Evolutionary conservation across 306 rosid genomes (phyloP), one percentile per base, ranked within the genome.

Genomic region (Ochetophila trinervis): DNA sequence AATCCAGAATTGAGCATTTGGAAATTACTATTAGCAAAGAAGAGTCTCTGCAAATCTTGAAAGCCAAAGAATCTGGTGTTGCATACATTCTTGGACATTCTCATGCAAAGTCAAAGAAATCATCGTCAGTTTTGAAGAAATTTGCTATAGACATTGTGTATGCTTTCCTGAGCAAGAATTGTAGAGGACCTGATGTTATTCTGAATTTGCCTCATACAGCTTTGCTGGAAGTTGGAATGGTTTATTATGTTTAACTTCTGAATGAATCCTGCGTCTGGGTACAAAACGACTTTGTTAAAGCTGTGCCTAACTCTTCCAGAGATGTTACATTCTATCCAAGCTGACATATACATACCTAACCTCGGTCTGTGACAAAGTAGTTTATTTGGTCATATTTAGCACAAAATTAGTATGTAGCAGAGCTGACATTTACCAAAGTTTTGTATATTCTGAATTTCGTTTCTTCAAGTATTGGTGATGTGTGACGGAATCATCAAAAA

Each of bases 181-280:
- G 89, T 53, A 88, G 85, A 61, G 85, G 77, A 24, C 86, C 81
- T 73, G 88, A 84, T 70, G 81, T 69, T 77, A 66, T 83, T 35
- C 56, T 86, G 79, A 85, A 86, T 14, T 86, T 88, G 47, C 83
- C 87, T 69, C 89, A 80, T 42, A 77, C 91, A 59, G 86, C 90
- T 61, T 75, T 84, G 82, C 65, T 91, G 14, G 95, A 91, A 74
- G 93, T 88, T 54, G 97, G 97, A 54, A 91, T 91, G 95, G 67
- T 84, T 32, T 91, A 88, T 72, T 73, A 84, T 68, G 93, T 91
- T 55, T 91, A 73, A 79, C 58, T 57, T 66, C 14, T 49, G 22
- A 57, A 6, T 5, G 18, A 35, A 18, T 5, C 12, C 4, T 40
- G 45, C 45, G 2, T 10, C 13, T 40, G 10, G 45, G 12, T 8